Percentiles rank a stretch among this genome's conserved stretches.
phyloP scores from a whole-genome alignment of 768 basidiomycete species.

The Macrolepiota albuminosa region DNA sequence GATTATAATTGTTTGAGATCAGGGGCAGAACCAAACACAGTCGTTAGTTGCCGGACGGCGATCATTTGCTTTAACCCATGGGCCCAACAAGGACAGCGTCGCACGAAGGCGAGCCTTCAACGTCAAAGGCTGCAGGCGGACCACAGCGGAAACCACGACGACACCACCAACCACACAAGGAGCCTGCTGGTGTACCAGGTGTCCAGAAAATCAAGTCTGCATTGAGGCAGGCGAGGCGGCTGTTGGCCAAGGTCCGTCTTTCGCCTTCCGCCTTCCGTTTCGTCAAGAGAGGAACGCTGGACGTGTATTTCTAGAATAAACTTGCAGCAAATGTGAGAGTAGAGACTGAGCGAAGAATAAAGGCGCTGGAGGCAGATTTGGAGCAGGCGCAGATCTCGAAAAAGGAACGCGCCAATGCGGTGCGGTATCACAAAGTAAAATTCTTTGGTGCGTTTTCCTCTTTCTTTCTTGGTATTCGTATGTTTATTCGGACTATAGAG shows the following conservation, averaged over 20 bases:
- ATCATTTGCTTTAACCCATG: conserved; percentile 12
- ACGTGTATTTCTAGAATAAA: conserved; percentile 45
- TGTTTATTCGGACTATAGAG: conserved; percentile 40
- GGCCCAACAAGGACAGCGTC: conserved; percentile 15
- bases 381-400: conserved; percentile 53
- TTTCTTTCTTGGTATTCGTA: neutral
- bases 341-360: conserved; percentile 74
- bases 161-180: conserved; percentile 21
- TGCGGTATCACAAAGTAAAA: conserved; percentile 85
- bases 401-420: conserved; percentile 69
- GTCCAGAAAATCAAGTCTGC: conserved; percentile 84
- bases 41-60: conserved; percentile 3
- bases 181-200: conserved; percentile 45
- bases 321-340: conserved; percentile 83
- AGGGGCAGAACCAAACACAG: conserved; percentile 8
- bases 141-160: conserved; percentile 22
- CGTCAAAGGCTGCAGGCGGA: conserved; percentile 13
- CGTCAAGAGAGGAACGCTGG: neutral
- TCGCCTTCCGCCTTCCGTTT: neutral
- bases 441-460: conserved; percentile 74
- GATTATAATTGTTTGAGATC: conserved; percentile 6
- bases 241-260: conserved; percentile 68
- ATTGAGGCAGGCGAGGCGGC: conserved; percentile 74
- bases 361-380: conserved; percentile 71
- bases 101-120: conserved; percentile 9